A percentile compares a stretch with the other conserved stretches of the same genome.
Evolutionary conservation across 441 rosid species (phyloP).

Genomic region (Geranium incanum): DNA sequence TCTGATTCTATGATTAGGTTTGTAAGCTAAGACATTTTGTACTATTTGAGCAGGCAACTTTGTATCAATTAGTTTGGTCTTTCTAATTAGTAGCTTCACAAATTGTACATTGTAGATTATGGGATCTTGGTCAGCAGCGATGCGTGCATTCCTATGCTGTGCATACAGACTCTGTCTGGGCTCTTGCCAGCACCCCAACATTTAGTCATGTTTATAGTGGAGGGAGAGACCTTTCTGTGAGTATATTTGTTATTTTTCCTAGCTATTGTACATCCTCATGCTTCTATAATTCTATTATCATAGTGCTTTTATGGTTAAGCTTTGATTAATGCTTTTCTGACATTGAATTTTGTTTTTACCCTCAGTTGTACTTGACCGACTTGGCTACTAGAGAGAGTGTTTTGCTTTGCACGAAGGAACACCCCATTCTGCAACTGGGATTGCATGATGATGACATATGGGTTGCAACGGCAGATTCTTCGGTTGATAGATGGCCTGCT

Average conservation of each 20-base stretch:
- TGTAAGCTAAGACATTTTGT: background rate
- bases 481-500: constrained; percentile 87
- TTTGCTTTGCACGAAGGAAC: constrained; percentile 84
- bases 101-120: constrained; percentile 48
- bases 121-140: constrained; percentile 99
- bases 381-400: constrained; percentile 87
- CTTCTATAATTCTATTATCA: background rate
- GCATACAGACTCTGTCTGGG: constrained; percentile 99
- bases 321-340: constrained; percentile 16
- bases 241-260: constrained; percentile 29
- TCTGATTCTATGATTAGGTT: constrained; percentile 99
- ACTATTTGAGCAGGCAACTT: background rate
- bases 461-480: constrained; percentile 91
- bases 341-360: constrained; percentile 21
- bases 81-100: background rate
- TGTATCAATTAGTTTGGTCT: background rate
- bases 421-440: constrained; percentile 82
- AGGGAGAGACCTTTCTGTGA: constrained; percentile 95
- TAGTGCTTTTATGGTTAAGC: background rate
- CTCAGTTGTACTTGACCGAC: constrained; percentile 94
- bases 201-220: constrained; percentile 98
- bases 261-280: background rate
- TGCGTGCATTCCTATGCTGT: constrained; percentile 98
- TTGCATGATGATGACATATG: constrained; percentile 89
- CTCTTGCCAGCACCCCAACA: constrained; percentile 90